Conservation (phyloP, 495 filamentous ascomycete genomes). For the Endocarpon pusillum region DNA sequence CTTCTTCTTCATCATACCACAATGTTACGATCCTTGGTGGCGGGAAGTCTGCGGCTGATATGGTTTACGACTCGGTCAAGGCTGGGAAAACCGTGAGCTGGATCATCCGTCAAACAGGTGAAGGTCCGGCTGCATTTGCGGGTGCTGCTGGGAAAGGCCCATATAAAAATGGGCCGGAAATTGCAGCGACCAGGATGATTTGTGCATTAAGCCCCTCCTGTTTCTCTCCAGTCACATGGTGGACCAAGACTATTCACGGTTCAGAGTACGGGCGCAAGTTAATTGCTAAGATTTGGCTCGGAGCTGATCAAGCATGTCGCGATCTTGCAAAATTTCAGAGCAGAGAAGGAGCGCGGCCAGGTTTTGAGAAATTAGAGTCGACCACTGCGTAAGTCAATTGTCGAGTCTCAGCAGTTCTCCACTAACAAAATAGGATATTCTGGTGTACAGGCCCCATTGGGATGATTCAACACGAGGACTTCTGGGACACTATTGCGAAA, state of each 20-base stretch:
- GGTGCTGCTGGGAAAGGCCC: constrained; percentile 12
- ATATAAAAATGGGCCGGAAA: constrained; percentile 17
- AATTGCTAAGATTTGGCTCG: constrained; percentile 2
- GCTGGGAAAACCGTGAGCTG: constrained; percentile 24
- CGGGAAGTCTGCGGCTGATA: constrained; percentile 14
- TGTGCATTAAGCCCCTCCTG: constrained; percentile 10
- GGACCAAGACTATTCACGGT: neutral
- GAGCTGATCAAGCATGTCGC: constrained; percentile 2
- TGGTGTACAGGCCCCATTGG: constrained; percentile 23
- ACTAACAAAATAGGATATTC: constrained; percentile 16
- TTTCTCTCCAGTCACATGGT: neutral
- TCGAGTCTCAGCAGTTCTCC: neutral
- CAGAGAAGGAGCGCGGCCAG: constrained; percentile 6
- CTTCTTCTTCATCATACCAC: constrained; percentile 5
- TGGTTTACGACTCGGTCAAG: constrained; percentile 9
- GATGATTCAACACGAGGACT: constrained; percentile 19
- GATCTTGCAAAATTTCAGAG: constrained; percentile 4
- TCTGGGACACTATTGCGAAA: constrained; percentile 21
- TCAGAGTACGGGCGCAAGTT: neutral
- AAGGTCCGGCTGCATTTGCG: constrained; percentile 14
- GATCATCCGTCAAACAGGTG: constrained; percentile 23
- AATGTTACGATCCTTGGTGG: constrained; percentile 15
- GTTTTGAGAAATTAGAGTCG: constrained; percentile 10
- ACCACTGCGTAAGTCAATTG: constrained; percentile 10
- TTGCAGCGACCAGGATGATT: constrained; percentile 8